phyloP scores from a whole-genome alignment of 1,284 basidiomycete genomes.

The Boletellus deceptivus region DNA sequence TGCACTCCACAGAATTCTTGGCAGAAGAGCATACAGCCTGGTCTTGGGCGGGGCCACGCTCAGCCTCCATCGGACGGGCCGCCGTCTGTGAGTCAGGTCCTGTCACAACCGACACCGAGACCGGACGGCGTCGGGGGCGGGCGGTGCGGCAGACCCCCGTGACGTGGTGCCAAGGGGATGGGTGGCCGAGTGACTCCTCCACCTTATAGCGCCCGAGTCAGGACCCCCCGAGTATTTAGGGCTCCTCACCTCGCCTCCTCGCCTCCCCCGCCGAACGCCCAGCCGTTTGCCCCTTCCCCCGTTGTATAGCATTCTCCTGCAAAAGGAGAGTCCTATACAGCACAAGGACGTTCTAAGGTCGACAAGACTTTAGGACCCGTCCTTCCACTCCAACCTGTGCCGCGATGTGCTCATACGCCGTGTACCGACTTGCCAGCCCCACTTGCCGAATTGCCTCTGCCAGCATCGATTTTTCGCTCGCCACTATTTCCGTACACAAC shows the following conservation, averaged over 20 bases:
- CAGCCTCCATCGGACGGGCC: too few relatives aligned
- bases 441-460: conserved; percentile 17
- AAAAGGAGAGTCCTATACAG: conserved; percentile 24
- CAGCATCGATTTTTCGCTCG: conserved; percentile 17
- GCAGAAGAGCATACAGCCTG: too few relatives aligned
- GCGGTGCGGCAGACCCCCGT: conserved; percentile 15
- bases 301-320: conserved; percentile 26
- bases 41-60: too few relatives aligned
- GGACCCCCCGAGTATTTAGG: conserved; percentile 21
- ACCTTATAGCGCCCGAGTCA: conserved; percentile 30
- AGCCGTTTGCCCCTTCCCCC: neutral
- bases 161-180: conserved; percentile 18
- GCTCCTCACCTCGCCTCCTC: conserved; percentile 3
- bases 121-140: conserved; percentile 3
- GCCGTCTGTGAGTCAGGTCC: too few relatives aligned
- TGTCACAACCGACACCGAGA: too few relatives aligned
- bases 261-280: neutral
- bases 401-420: conserved; percentile 39
- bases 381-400: conserved; percentile 14
- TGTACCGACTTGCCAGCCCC: conserved; percentile 29
- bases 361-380: conserved; percentile 31
- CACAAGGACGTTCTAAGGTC: conserved; percentile 33
- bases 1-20: too few relatives aligned
- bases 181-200: conserved; percentile 27
- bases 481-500: conserved; percentile 16